Base-by-base conservation (phyloP, 768 basidiomycete genomes). In the Tephrocybe sp. region DNA sequence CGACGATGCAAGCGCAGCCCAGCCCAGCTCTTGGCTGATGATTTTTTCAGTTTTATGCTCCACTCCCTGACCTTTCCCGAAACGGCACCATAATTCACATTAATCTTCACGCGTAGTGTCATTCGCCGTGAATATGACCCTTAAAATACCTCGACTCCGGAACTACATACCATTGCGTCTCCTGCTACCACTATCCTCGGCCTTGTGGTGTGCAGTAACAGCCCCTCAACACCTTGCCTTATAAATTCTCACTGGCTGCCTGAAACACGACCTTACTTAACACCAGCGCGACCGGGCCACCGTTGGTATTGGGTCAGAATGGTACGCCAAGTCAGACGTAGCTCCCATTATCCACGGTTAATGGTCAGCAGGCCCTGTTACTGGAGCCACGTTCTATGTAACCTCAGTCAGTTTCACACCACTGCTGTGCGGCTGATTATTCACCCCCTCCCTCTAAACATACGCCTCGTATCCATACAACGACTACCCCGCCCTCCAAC, bases 381-480 rank as follows among this genome's bases (percentile, higher is more conserved):
- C 61, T 2, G 79, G 77, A 23, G 64, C 69, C 17, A 56, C 58
- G 17, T 70, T 75, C 45, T 65, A 76, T 49, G 72, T 75, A 10
- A 69, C 77, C 17, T 77, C 77, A 37, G 79, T 80, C 51, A 33
- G 73, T 66, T 10, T 24, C 32, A 9, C n/a, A 4, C 6, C n/a
- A 17, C 34, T 36, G n/a, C n/a, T 36, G 5, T 17, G 8, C 9
- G 9, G 34, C n/a, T 12, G 6, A 25, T 21, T 10, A 34, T 36
- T 43, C 24, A 34, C n/a, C n/a, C n/a, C n/a, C n/a, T 36, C 12
- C 44, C 18, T 24, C 10, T 41, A 80, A 78, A 80, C 80, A 2
- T 77, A 65, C 38, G 71, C 71, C 20, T 77, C 79, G 12, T 81
- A 65, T 61, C 79, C 77, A 12, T 78, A 75, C 66, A 69, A 79